These are phyloP conservation scores for Aspergillus transmontanensis DNA, from an alignment of 2,329 filamentous ascomycete genomes.

Conservation along the genomic window DNA sequence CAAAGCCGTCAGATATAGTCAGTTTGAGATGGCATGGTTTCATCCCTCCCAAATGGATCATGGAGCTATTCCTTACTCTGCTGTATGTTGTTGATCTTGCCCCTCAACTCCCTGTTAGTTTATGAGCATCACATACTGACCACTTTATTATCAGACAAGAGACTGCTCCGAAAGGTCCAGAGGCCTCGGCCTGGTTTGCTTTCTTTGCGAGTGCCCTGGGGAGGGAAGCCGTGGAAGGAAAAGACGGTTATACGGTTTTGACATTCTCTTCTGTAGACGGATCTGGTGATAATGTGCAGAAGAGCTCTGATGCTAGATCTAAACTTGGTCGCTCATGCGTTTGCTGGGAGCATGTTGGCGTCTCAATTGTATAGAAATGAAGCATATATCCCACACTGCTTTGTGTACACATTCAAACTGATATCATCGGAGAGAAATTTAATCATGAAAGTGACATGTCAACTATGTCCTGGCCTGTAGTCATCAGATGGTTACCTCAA, in stretches of 20 bases:
- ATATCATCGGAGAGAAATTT: background rate
- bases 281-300: background rate
- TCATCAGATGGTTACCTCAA: background rate
- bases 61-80: conserved; percentile 36
- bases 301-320: conserved; percentile 4
- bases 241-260: conserved; percentile 43
- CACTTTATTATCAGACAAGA: conserved; percentile 18
- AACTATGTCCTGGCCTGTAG: background rate
- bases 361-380: conserved; percentile 20
- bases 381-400: background rate
- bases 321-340: conserved; percentile 25
- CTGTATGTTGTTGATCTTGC: conserved; percentile 34
- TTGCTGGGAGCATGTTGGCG: conserved; percentile 45
- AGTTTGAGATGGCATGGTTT: conserved; percentile 48
- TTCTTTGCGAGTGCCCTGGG: conserved; percentile 36
- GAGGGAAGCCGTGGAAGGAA: conserved; percentile 41
- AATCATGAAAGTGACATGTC: background rate
- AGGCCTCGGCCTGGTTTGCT: conserved; percentile 35
- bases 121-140: conserved; percentile 14
- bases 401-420: background rate
- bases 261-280: conserved; percentile 13
- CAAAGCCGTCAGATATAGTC: conserved; percentile 31
- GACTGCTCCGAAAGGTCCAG: conserved; percentile 12
- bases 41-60: conserved; percentile 44
- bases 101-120: background rate